Evolutionary conservation across 2,329 filamentous ascomycete genomes (phyloP).

Genomic region (Thermoascus crustaceus): DNA sequence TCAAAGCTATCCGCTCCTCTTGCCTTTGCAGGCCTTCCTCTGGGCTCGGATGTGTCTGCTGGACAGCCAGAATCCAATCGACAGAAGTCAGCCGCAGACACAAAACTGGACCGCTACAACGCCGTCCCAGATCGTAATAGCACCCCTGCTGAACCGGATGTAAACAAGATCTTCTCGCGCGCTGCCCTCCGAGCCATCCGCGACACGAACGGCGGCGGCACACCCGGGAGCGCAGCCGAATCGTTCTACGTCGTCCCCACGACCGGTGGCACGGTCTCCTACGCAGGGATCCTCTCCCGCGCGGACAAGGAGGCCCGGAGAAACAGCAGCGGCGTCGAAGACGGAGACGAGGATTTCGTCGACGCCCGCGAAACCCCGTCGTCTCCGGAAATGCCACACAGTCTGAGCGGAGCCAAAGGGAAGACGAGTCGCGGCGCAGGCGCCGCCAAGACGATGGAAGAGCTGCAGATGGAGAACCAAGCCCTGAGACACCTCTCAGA

Average conservation of each 20-base stretch:
- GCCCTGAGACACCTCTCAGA: slow-evolving; percentile 79
- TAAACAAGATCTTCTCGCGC: slow-evolving; percentile 74
- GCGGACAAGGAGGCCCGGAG: slow-evolving; percentile 37
- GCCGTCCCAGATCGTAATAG: slow-evolving; percentile 34
- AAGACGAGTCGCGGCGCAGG: slow-evolving; percentile 12
- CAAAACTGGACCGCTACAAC: slow-evolving; percentile 30
- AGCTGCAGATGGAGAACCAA: slow-evolving; percentile 80
- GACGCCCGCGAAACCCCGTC: slow-evolving; percentile 66
- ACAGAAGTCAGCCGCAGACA: slow-evolving; percentile 27
- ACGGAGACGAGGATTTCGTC: slow-evolving; percentile 78
- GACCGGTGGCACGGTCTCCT: slow-evolving; percentile 83
- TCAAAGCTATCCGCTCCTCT: slow-evolving; percentile 82
- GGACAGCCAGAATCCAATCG: slow-evolving; percentile 15
- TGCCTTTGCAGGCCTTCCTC: slow-evolving; percentile 83
- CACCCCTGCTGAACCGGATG: slow-evolving; percentile 57
- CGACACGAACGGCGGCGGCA: slow-evolving; percentile 53
- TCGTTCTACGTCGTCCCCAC: slow-evolving; percentile 95
- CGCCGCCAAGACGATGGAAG: slow-evolving; percentile 63
- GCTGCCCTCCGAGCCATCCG: slow-evolving; percentile 73
- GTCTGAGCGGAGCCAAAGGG: slow-evolving; percentile 34
- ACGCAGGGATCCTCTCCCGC: slow-evolving; percentile 72
- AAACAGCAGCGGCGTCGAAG: slow-evolving; percentile 46
- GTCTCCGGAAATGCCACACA: slow-evolving; percentile 40
- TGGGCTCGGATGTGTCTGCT: slow-evolving; percentile 48
- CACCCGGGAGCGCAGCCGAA: slow-evolving; percentile 50